Base-by-base conservation (phyloP, 805 yeast genomes). In the Metschnikowia santaceciliae region DNA sequence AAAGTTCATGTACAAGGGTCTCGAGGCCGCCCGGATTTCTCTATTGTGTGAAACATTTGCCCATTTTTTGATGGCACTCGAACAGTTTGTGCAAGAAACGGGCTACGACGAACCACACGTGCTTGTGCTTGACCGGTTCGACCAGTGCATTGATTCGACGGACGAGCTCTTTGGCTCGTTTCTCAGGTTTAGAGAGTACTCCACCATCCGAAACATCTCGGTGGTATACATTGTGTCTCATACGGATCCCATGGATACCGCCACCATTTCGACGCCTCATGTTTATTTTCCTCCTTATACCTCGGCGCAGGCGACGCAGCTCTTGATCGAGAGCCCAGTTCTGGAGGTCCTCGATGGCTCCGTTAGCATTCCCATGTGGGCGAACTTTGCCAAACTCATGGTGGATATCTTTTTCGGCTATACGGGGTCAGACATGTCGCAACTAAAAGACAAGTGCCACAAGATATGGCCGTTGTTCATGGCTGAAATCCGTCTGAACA, bases 61-160 rank as follows among this genome's bases (percentile, higher is more conserved):
- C 22, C 68, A 66, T 32, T 77, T 79, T 50, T 60, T 72, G 6
- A 68, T 67, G 45, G 66, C 74, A 14, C 53, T 79, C 43, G 77
- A 75, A 55, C 74, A 64, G 51, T 66, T 77, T 53, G 57, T 70
- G 22, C 57, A 54, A 14, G 66, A 62, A 4, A 59, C 71, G 1
- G 57, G 54, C 1, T 74, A 70, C 49, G 37, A 55, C 2, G 65
- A 67, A 15, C 71, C 64, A 3, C 74, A 77, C 42, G 70, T 79
- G 7, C 58, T 80, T 40, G 76, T 80, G 1, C 61, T 80, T 11
- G 83, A 80, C 55, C 61, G 73, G 4, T 63, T 79, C 15, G 84
- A 79, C 58, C 73, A 71, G 38, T 71, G 76, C 32, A 71, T 70
- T 50, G 83, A 77, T 19, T 56, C 68, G 14, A 67, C 73, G 0